Evolutionary conservation across 2,329 filamentous ascomycete genomes (phyloP), one percentile per base, ranked within the genome.

Genomic region (Lachnum nothofagi): DNA sequence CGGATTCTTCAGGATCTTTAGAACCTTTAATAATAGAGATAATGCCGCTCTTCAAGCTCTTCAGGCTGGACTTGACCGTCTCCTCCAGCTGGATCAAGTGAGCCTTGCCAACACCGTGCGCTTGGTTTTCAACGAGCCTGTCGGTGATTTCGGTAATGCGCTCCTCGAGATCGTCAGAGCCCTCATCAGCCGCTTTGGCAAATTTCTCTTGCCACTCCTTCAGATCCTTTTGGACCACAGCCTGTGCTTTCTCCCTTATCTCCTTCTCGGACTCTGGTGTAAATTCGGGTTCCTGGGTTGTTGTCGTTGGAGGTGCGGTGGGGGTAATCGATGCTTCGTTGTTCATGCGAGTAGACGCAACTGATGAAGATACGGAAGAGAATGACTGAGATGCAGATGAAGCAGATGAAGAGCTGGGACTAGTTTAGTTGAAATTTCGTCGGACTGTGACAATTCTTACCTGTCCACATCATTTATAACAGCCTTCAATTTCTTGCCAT

Each of bases 201-300:
- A 95, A 96, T 63, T 95, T 94, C 53, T 81, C 80, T 67, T 96
- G 86, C 91, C 93, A 98, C 48, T 78, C 77, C 57, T 80, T 78
- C 12, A 98, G 77, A 65, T 98, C 93, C 38, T 85, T 78, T 1
- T 82, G 76, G 35, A 97, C 86, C 54, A 79, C 79, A 60, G 84
- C 78, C 38, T 81, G 80, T 2, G 78, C 78, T 3, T 74, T 77
- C 46, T 78, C 77, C 22, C 79, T 76, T 14, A 72, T 67, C 22
- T 82, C 77, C 24, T 77, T 73, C 48, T 80, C 77, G 24, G 51
- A 59, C 14, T 61, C 46, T 22, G 64, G 60, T 19, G 63, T 59
- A 12, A 59, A 62, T 20, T 60, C 58, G 20, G 68, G 62, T 23
- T 50, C 55, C 9, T 62, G 54, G 14, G 62, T 52, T 3, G 60